These are phyloP conservation scores for Mycena filopes DNA, from an alignment of 768 basidiomycete genomes.

Conservation along the genomic window DNA sequence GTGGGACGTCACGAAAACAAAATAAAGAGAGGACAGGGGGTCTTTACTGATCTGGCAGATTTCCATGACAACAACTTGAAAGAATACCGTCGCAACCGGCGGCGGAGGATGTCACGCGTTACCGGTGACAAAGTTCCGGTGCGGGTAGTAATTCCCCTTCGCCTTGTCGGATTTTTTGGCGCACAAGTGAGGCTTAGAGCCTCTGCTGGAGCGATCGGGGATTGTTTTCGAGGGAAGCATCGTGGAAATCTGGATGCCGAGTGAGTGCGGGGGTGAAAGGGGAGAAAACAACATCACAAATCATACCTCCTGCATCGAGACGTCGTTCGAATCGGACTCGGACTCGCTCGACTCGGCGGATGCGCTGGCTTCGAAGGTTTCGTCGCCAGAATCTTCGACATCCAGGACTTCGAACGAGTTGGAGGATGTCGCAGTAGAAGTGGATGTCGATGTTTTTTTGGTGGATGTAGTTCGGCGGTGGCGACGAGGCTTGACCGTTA, in stretches of 20 bases:
- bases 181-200: not conserved
- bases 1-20: no score
- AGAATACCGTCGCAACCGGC: no score
- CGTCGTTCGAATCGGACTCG: not conserved
- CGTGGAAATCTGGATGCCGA: not conserved
- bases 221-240: slow-evolving; percentile 8
- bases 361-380: not conserved
- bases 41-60: no score
- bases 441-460: not conserved
- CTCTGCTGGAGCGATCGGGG: not conserved
- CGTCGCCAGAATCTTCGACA: slow-evolving; percentile 3
- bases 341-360: not conserved
- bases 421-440: no score
- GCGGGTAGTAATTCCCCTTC: no score
- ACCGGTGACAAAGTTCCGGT: no score
- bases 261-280: not conserved
- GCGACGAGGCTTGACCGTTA: not conserved
- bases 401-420: not conserved
- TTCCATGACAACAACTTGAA: no score
- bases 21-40: no score
- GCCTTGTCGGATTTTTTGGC: slow-evolving; percentile 5
- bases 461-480: not conserved
- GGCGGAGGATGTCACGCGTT: no score
- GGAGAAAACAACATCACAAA: not conserved
- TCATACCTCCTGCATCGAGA: slow-evolving; percentile 3